These are phyloP conservation scores for Penicillium sp. DNA, from an alignment of 2,329 filamentous ascomycete genomes.

Conservation along the genomic window DNA sequence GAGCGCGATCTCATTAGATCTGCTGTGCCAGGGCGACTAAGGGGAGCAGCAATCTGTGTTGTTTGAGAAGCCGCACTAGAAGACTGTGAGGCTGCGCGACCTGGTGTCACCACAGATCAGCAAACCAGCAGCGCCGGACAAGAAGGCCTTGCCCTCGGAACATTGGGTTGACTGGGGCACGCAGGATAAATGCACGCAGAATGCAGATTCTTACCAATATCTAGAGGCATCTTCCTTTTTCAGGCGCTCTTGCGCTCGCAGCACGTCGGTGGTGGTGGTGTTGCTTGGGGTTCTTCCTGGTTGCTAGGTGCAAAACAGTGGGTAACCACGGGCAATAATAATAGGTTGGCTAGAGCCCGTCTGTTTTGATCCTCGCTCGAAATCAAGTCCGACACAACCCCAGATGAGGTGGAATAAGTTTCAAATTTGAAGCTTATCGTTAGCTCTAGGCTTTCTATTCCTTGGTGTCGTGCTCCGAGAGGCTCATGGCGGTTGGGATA, in stretches of 20 bases:
- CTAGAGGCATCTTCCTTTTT: conserved; percentile 36
- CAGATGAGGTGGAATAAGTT: not conserved
- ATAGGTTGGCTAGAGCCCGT: conserved; percentile 19
- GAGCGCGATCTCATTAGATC: conserved; percentile 49
- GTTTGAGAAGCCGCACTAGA: conserved; percentile 45
- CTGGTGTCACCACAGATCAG: conserved; percentile 30
- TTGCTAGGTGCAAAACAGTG: conserved; percentile 30
- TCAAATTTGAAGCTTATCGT: not conserved
- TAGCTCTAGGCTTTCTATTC: conserved; percentile 6
- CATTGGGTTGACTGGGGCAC: conserved; percentile 2
- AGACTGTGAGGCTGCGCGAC: conserved; percentile 42
- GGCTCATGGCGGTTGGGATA: conserved; percentile 30
- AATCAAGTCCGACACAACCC: conserved; percentile 24
- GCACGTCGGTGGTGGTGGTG: conserved; percentile 19
- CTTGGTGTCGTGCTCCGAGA: conserved; percentile 24
- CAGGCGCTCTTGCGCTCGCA: conserved; percentile 23
- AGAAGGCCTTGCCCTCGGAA: not conserved
- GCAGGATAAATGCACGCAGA: conserved; percentile 19
- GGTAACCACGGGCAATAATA: conserved; percentile 35
- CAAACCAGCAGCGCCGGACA: conserved; percentile 6
- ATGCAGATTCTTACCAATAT: conserved; percentile 37
- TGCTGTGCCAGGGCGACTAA: conserved; percentile 47
- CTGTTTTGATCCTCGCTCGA: conserved; percentile 34
- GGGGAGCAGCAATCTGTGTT: conserved; percentile 42
- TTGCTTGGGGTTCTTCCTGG: conserved; percentile 24